Conservation (phyloP, 345 rosid genomes). For the Durio zibethinus region DNA sequence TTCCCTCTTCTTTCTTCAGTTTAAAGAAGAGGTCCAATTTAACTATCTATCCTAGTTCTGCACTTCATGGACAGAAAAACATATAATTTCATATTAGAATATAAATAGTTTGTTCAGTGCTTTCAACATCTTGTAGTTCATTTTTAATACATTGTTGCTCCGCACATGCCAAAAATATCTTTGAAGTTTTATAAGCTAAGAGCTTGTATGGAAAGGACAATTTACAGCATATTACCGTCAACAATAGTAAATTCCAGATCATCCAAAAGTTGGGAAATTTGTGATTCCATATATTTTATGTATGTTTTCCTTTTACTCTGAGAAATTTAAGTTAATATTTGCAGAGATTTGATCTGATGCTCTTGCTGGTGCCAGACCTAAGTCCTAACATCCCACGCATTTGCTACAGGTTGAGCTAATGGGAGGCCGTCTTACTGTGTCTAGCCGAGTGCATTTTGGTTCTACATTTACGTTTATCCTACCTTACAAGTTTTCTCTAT, state of each 20-base stretch:
- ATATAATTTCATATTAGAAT: neutral
- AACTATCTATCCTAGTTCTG: neutral
- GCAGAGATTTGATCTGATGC: neutral
- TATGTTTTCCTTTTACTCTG: neutral
- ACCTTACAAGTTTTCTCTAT: conserved; percentile 68
- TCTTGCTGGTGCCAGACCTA: neutral
- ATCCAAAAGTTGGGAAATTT: neutral
- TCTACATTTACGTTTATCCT: conserved; percentile 86
- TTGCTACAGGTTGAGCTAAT: conserved; percentile 76
- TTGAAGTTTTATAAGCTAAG: neutral
- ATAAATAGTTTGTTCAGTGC: neutral
- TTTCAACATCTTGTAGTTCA: neutral
- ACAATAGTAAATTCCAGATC: neutral
- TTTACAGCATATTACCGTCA: neutral
- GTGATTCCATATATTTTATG: neutral
- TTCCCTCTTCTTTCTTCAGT: neutral
- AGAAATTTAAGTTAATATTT: neutral
- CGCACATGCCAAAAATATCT: neutral
- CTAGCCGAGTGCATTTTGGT: conserved; percentile 74
- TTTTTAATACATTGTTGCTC: neutral
- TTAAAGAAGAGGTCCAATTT: neutral
- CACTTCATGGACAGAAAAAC: neutral
- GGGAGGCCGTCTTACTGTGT: conserved; percentile 90
- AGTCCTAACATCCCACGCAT: conserved; percentile 21
- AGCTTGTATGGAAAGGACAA: no score